Evolutionary conservation across 2,329 filamentous ascomycete species (phyloP).

Genomic region (Colletotrichum melonis): DNA sequence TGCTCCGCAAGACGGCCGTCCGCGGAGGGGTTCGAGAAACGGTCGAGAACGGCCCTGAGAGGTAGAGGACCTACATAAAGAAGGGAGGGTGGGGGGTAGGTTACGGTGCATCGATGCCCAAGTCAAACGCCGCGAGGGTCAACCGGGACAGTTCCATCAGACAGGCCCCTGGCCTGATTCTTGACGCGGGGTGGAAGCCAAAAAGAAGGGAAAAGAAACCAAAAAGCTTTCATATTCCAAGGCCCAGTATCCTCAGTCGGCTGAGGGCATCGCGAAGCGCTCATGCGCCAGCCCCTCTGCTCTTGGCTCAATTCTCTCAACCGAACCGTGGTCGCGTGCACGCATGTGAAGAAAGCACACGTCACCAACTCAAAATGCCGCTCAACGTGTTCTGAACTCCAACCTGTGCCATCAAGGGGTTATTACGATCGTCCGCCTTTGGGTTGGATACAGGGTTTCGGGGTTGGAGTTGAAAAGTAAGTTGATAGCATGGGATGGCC

Average conservation of each 20-base stretch:
- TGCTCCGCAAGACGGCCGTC: neutral
- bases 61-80: neutral
- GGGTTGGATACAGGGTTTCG: slow-evolving; percentile 4
- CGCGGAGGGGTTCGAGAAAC: slow-evolving; percentile 1
- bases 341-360: slow-evolving; percentile 26
- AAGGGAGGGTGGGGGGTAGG: neutral
- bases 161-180: neutral
- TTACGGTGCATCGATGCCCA: neutral
- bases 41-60: neutral
- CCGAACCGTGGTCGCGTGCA: slow-evolving; percentile 22
- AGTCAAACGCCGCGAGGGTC: neutral
- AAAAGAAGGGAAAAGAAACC: neutral
- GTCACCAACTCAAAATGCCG: slow-evolving; percentile 30
- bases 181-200: neutral
- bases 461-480: neutral
- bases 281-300: neutral
- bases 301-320: neutral
- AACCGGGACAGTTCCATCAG: neutral
- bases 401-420: neutral
- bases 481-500: neutral
- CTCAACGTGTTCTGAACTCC: slow-evolving; percentile 15
- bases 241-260: neutral
- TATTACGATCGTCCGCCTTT: slow-evolving; percentile 27
- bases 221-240: neutral
- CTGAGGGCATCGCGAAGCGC: neutral